Evolutionary conservation across 1,284 basidiomycete species (phyloP), one percentile per base, ranked within the genome.

Genomic region (Agaricales sp.): DNA sequence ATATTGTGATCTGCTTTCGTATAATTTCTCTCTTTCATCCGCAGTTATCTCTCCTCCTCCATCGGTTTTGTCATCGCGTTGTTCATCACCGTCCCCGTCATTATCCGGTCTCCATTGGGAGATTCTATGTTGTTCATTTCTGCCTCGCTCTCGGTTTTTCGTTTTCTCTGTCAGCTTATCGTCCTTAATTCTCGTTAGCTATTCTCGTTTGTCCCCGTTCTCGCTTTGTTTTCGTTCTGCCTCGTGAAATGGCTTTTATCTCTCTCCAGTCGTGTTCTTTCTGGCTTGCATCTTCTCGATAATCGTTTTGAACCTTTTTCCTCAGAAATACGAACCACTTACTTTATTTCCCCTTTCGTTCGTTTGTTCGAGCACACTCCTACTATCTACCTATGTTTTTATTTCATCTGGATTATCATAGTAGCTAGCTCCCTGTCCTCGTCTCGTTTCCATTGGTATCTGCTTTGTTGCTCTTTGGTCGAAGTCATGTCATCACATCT

Each of bases 181-280:
- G n/a, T 20, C 18, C 16, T 41, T 41, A 41, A 41, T 41, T n/a
- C 4, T 18, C 6, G 39, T 41, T 41, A 41, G 39, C 19, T 41
- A 16, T 41, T 20, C 39, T 41, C 39, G 39, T 11, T 16, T 16
- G n/a, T 8, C 18, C 8, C 6, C 39, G 39, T 41, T 20, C 39
- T 41, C 39, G 39, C 39, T 41, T 41, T 41, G 39, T 41, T n/a
- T n/a, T 41, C 18, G 19, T 41, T 41, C 6, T 41, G n/a, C 39
- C 39, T n/a, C 8, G 4, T 41, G 13, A n/a, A n/a, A 41, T 20
- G 13, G 19, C 8, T 16, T 41, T 16, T 41, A 6, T 41, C 39
- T 41, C 30, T 35, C 30, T 35, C 30, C n/a, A 8, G 8, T 35
- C 39, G n/a, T 30, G 14, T 30, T 30, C 26, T 30, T 14, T 30